These are phyloP conservation scores for Alloteropsis semialata DNA, from an alignment of 176 grass and related monocot genomes.

Conservation along the genomic window DNA sequence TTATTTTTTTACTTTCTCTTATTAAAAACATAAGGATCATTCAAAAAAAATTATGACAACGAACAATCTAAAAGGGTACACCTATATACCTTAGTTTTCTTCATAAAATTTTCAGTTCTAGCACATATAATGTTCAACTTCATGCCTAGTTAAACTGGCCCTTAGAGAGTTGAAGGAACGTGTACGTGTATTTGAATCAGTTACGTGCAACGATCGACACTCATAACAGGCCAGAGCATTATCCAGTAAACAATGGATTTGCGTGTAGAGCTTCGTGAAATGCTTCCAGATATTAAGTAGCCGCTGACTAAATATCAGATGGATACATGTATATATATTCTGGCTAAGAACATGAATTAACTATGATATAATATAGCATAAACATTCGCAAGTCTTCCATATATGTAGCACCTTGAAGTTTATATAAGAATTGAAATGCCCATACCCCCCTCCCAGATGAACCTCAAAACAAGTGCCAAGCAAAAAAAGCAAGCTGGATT, in stretches of 20 bases:
- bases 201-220: neutral
- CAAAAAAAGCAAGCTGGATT: conserved; percentile 27
- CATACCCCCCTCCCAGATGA: conserved; percentile 28
- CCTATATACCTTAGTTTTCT: neutral
- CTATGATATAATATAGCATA: conserved; percentile 39
- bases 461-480: conserved; percentile 30
- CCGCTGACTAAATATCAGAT: neutral
- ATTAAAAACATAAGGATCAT: neutral
- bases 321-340: neutral
- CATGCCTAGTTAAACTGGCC: neutral
- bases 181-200: neutral
- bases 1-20: neutral
- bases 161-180: neutral
- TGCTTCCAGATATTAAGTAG: neutral
- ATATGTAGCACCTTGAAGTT: conserved; percentile 20
- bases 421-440: conserved; percentile 32
- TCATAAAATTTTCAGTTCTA: neutral
- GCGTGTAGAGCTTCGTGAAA: neutral
- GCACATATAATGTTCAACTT: neutral
- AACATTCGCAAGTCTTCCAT: conserved; percentile 19
- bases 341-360: conserved; percentile 1
- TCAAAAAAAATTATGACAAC: neutral
- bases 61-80: too few relatives aligned
- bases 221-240: neutral
- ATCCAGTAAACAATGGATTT: neutral